phyloP scores from a whole-genome alignment of 306 rosid genomes.

The Cucurbita maxima region DNA sequence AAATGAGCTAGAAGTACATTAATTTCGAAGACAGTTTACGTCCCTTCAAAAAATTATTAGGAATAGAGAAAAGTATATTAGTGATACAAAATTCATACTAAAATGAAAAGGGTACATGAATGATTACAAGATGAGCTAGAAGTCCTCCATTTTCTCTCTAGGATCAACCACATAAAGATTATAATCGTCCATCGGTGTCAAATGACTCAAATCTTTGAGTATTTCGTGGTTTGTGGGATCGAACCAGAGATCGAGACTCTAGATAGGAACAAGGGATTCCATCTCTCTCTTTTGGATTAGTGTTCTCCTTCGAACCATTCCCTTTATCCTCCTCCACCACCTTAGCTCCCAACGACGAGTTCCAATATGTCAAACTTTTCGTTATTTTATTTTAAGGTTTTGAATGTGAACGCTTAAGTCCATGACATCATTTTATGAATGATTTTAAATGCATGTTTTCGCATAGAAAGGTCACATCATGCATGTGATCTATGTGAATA shows the following conservation, averaged over 20 bases:
- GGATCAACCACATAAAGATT: neutral
- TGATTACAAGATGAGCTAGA: neutral
- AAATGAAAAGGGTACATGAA: too few species aligned
- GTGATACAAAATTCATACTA: too few species aligned
- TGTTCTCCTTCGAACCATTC: constrained; percentile 64
- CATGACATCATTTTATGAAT: too few species aligned
- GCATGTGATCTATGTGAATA: too few species aligned
- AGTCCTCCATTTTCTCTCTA: neutral
- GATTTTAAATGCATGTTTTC: too few species aligned
- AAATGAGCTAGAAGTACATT: too few species aligned
- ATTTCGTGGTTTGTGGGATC: constrained; percentile 92
- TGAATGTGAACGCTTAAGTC: too few species aligned
- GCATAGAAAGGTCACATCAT: too few species aligned
- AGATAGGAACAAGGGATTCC: constrained; percentile 75
- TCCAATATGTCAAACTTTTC: neutral
- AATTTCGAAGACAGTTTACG: too few species aligned
- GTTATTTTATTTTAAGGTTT: too few species aligned
- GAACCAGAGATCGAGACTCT: constrained; percentile 86
- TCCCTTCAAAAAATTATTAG: too few species aligned
- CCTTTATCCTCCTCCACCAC: constrained; percentile 90
- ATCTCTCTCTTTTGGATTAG: constrained; percentile 76
- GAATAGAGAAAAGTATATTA: too few species aligned
- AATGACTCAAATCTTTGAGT: constrained; percentile 93
- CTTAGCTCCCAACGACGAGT: constrained; percentile 86
- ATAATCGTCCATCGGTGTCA: neutral